Base-by-base conservation (phyloP, 2,329 filamentous ascomycete genomes). In the Daldinia sp. region DNA sequence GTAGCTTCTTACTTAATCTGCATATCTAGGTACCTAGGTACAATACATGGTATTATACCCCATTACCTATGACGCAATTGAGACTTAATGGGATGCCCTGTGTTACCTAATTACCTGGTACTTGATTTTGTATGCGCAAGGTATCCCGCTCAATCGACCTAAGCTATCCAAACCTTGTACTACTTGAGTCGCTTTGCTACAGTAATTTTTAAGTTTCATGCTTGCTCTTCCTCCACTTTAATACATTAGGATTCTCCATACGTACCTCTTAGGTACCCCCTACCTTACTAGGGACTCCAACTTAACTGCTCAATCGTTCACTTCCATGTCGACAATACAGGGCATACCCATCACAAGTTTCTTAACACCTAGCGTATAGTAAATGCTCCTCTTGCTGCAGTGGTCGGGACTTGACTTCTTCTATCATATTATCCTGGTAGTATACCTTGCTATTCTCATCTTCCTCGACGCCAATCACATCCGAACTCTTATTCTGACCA, bases 391-490 rank as follows among this genome's bases (percentile, higher is more conserved):
- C 57, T 41, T 39, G 25, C 53, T 56, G 17, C 9, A 49, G 4
- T 58, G 58, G 49, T 53, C 62, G 13, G 41, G 54, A 13, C 35
- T 71, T 43, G 69, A 71, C 50, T 58, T 68, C 19, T 56, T 72
- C 57, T 67, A 66, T 37, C 61, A 72, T 55, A 51, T 67, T 39
- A 63, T 65, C 56, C 64, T 75, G 29, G 67, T 56, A 25, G 11
- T 72, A 32, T 73, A 68, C 61, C 39, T 72, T 43, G 60, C 48
- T 43, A 29, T 71, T 50, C 73, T 73, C 50, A 5, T 74, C 41
- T 59, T 68, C 29, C 45, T 70, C 8, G 67, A 67, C 58, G 62
- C 66, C 13, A 61, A 67, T 54, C 69, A 65, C 15, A 63, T 73
- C 32, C 64, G 61, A 13, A 59, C 53, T 34, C 41, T 68, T 48